Evolutionary conservation across 75 land plant genomes (phyloP).

Genomic region (Pseudotsuga menziesii): DNA sequence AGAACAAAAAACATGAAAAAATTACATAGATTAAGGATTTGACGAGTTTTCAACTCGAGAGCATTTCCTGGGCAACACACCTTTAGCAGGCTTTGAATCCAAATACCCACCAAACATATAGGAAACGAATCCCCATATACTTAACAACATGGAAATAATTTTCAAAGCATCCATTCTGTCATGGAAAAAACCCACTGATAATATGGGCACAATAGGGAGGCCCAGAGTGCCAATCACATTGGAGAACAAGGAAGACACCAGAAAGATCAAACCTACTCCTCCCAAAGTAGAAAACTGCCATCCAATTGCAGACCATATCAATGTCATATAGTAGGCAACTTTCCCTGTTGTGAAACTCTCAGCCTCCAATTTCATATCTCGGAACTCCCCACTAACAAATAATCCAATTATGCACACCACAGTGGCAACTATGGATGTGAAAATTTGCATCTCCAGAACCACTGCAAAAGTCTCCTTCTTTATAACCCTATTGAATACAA

Average conservation of each 20-base stretch:
- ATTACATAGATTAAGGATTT: too few species aligned
- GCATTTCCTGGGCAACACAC: too few species aligned
- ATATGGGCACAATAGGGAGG: constrained; percentile 49
- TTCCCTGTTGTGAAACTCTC: constrained; percentile 24
- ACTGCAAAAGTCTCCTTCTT: constrained; percentile 40
- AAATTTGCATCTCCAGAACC: constrained; percentile 50
- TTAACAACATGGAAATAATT: constrained; percentile 47
- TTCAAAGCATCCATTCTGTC: constrained; percentile 50
- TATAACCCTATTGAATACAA: constrained; percentile 37
- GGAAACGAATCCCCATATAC: constrained; percentile 55
- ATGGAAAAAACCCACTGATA: constrained; percentile 54
- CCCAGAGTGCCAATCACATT: constrained; percentile 40
- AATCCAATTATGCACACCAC: constrained; percentile 38
- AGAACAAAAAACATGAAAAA: too few species aligned
- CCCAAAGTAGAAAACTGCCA: constrained; percentile 51
- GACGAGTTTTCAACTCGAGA: too few species aligned
- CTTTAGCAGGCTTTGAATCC: constrained; percentile 1
- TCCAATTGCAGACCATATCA: constrained; percentile 49
- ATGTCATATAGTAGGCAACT: constrained; percentile 39
- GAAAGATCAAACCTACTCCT: constrained; percentile 36
- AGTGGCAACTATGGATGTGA: constrained; percentile 31
- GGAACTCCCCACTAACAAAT: constrained; percentile 43
- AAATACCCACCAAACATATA: constrained; percentile 35
- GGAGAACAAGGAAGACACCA: constrained; percentile 55
- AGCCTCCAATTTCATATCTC: constrained; percentile 26